These are phyloP conservation scores for Plenodomus biglobosus DNA, from an alignment of 2,329 filamentous ascomycete species.

Conservation along the genomic window DNA sequence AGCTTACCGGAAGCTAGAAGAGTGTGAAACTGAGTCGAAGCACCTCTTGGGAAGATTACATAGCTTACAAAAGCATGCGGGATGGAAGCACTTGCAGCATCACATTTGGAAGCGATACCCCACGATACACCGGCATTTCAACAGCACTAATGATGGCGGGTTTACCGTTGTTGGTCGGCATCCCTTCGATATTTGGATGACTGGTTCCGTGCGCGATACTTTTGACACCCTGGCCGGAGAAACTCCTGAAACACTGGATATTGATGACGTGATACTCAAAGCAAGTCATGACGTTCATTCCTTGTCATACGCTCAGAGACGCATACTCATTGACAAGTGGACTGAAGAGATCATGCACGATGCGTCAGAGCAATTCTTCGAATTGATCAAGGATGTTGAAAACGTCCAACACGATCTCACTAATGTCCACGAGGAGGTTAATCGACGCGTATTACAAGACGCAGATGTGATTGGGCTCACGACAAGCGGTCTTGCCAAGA, in stretches of 20 bases:
- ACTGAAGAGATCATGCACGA: no score
- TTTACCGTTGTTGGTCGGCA: slow-evolving; percentile 22
- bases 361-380: no score
- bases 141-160: slow-evolving; percentile 12
- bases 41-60: slow-evolving; percentile 12
- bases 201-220: no score
- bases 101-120: slow-evolving; percentile 17
- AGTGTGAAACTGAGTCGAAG: slow-evolving; percentile 4
- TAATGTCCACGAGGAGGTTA: slow-evolving; percentile 40
- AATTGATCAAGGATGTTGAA: slow-evolving; percentile 10
- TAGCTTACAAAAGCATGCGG: slow-evolving; percentile 4
- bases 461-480: slow-evolving; percentile 62
- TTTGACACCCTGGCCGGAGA: no score
- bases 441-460: slow-evolving; percentile 43
- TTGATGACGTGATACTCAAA: slow-evolving; percentile 16
- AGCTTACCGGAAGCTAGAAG: slow-evolving; percentile 17
- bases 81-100: slow-evolving; percentile 20
- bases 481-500: slow-evolving; percentile 61
- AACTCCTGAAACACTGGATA: no score
- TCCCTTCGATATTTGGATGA: slow-evolving; percentile 31
- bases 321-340: no score
- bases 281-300: no score
- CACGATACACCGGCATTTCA: slow-evolving; percentile 22
- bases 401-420: slow-evolving; percentile 10
- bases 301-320: no score